Base-by-base conservation (phyloP, 2,329 filamentous ascomycete species). In the Aspergillus sp. region DNA sequence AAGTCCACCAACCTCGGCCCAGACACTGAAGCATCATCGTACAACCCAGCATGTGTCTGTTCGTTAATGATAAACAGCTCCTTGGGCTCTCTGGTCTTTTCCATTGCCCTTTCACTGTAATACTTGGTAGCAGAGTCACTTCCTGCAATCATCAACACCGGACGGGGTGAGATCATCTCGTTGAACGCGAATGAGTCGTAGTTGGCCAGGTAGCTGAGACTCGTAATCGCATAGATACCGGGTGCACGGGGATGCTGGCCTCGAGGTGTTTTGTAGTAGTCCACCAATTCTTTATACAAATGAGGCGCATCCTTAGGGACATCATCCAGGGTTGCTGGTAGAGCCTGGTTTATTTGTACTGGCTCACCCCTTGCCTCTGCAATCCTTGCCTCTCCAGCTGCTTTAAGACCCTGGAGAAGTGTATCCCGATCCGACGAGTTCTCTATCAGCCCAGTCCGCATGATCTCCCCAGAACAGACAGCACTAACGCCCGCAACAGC, bases 401-500 rank as follows among this genome's bases (percentile, higher is more conserved):
- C 35, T 10, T 50, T 34, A 35, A 47, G 47, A 31, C 38, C 36
- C 7, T 26, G 27, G 13, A 44, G 36, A 5, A 47, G 37, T 6
- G 45, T 39, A 7, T 50, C 47, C 34, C 39, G 13, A 27, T 46
- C 45, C 33, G 33, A 40, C 5, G 36, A 9, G 27, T 52, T 40
- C 29, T 52, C 29, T 0, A 46, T 37, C 11, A 12, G n/a, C 8
- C 60, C 60, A 33, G 48, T 36, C 29, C 64, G 59, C 10, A 56
- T 49, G 45, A 60, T 54, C 27, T 42, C 39, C 27, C 67, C 65
- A n/a, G 67, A 46, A 40, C 58, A 60, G 2, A 57, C 60, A 2
- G 51, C 57, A 31, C 51, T 59, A 9, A 64, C 45, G 2, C 62
- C 66, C 2, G 63, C 68, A 6, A 67, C 47, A 6, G 66, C 67